Base-by-base conservation (phyloP, 345 rosid genomes). In the Hibiscus syriacus region DNA sequence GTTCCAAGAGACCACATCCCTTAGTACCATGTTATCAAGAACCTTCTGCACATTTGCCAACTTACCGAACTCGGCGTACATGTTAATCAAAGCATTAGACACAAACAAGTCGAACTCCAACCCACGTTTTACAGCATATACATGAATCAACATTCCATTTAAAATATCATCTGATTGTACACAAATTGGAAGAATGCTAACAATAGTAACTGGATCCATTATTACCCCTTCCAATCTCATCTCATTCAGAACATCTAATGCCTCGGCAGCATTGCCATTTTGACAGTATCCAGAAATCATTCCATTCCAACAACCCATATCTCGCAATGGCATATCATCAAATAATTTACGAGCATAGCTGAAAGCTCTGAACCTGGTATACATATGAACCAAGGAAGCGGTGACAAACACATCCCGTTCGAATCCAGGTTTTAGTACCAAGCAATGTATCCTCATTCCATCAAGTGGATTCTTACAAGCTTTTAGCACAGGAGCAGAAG, bases 231-330 rank as follows among this genome's bases (percentile, higher is more conserved):
- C 80, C 1, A 59, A 34, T 76, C 70, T 73, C 87, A 86, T 79
- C 59, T 70, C 69, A 61, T 73, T 41, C 56, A 78, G 70, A 25
- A 86, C 57, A 49, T 59, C 68, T 59, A 86, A 68, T 1, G 85
- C 91, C 64, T 79, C 85, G 16, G 59, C 70, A 38, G 78, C 69
- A 61, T 82, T 80, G 41, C 85, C 86, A 55, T 78, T 80, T 72
- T 80, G 83, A 73, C 82, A 82, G 71, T 80, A 84, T 25, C 85
- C 87, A n/a, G 87, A 86, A 39, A 86, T 81, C 85, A 86, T 84
- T 6, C 88, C 86, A 77, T 86, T 83, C 66, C 89, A 86, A 41
- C 80, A 77, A 66, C 82, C 86, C 71, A 77, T 64, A 67, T 84
- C 90, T 71, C 80, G 64, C 7, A 73, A 1, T 0, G 86, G 88